A percentile compares a stretch with the other conserved stretches of the same genome.
These are phyloP conservation scores for Vigna hirtella DNA, from an alignment of 306 rosid species.

Conservation along the genomic window DNA sequence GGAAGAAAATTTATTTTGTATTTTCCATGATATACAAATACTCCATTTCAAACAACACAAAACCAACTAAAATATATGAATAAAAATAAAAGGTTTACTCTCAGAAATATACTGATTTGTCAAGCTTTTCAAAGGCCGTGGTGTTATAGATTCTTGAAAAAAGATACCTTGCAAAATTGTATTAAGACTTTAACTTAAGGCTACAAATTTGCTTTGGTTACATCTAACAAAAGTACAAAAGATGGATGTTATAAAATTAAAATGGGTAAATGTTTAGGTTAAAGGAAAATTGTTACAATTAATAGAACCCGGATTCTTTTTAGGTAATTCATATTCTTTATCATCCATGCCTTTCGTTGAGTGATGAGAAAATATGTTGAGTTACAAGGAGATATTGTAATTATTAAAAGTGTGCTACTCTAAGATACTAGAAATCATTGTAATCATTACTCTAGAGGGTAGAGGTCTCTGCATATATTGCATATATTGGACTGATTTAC, in stretches of 20 bases:
- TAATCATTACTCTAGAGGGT: too few relatives aligned
- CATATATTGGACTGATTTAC: too few relatives aligned
- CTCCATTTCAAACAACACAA: conserved; percentile 31
- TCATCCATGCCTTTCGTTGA: background rate
- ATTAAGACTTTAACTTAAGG: conserved; percentile 2
- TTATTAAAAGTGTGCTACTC: too few relatives aligned
- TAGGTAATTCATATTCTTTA: conserved; percentile 23
- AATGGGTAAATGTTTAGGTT: background rate
- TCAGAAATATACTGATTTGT: conserved; percentile 26
- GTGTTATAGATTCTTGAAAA: conserved; percentile 15
- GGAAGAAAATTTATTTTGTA: conserved; percentile 25
- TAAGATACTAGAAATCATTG: too few relatives aligned
- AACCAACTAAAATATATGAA: conserved; percentile 22
- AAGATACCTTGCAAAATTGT: conserved; percentile 14
- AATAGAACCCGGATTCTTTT: conserved; percentile 21
- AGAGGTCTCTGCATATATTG: too few relatives aligned
- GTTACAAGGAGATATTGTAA: too few relatives aligned
- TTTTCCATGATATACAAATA: conserved; percentile 1
- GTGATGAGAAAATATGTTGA: too few relatives aligned
- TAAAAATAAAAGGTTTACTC: conserved; percentile 26
- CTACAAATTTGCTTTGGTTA: background rate
- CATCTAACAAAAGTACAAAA: background rate
- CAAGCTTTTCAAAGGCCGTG: conserved; percentile 9
- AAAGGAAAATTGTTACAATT: conserved; percentile 15
- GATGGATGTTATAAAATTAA: background rate